Evolutionary conservation across 2,329 filamentous ascomycete genomes (phyloP).

Genomic region (Huntiella decipiens): DNA sequence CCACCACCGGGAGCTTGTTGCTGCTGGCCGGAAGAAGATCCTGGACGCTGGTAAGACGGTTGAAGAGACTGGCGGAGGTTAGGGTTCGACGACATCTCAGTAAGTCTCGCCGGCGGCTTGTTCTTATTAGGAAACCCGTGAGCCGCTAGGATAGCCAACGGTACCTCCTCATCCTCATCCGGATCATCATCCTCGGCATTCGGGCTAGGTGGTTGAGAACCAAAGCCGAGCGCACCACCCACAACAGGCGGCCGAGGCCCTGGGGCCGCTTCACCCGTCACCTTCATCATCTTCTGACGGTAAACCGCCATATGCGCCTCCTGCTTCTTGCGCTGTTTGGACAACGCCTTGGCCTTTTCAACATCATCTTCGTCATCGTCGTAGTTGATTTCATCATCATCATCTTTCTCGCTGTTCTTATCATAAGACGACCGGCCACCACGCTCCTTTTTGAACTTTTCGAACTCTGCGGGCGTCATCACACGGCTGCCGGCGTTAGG

Average conservation of each 20-base stretch:
- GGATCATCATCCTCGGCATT: slow-evolving; percentile 29
- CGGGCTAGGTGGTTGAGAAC: slow-evolving; percentile 15
- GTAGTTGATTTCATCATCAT: slow-evolving; percentile 46
- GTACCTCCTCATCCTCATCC: slow-evolving; percentile 77
- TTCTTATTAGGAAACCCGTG: slow-evolving; percentile 73
- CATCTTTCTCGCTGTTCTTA: slow-evolving; percentile 29
- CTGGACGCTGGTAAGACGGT: slow-evolving; percentile 22
- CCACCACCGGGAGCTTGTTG: slow-evolving; percentile 18
- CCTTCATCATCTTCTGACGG: slow-evolving; percentile 91
- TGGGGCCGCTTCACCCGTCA: slow-evolving; percentile 37
- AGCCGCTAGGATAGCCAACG: slow-evolving; percentile 67
- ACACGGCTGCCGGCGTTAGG: slow-evolving; percentile 45
- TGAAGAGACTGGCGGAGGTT: slow-evolving; percentile 42
- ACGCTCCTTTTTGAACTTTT: slow-evolving; percentile 59
- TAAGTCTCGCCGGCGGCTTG: slow-evolving; percentile 51
- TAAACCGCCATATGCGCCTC: slow-evolving; percentile 81
- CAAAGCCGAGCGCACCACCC: slow-evolving; percentile 42
- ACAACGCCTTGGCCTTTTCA: slow-evolving; percentile 53
- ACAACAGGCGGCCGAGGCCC: slow-evolving; percentile 34
- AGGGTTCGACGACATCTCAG: slow-evolving; percentile 47
- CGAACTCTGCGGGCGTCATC: slow-evolving; percentile 80
- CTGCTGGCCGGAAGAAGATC: slow-evolving; percentile 25
- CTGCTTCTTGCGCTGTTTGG: slow-evolving; percentile 66
- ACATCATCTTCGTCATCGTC: slow-evolving; percentile 62
- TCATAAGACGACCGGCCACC: slow-evolving; percentile 20